A percentile compares a stretch with the other conserved stretches of the same genome.
phyloP scores from a whole-genome alignment of 2,329 filamentous ascomycete species.

The Ophiognomonia clavigignenti-juglandacearum region DNA sequence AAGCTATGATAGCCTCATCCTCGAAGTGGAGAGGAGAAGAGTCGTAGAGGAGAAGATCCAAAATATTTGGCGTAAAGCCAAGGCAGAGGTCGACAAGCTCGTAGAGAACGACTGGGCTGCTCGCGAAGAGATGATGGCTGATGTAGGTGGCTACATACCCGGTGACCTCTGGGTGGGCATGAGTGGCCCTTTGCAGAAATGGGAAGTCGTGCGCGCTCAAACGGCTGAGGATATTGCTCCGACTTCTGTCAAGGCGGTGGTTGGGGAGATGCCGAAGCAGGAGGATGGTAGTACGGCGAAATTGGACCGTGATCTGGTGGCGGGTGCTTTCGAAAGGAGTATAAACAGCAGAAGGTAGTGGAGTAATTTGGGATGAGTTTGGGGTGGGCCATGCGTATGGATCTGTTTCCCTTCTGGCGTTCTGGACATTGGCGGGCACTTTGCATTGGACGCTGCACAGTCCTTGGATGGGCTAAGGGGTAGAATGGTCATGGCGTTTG shows the following conservation, averaged over 20 bases:
- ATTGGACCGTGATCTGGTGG: not conserved
- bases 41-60: slow-evolving; percentile 69
- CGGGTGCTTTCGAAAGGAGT: slow-evolving; percentile 1
- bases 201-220: slow-evolving; percentile 39
- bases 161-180: slow-evolving; percentile 83
- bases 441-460: too few relatives aligned
- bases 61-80: slow-evolving; percentile 70
- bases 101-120: slow-evolving; percentile 67
- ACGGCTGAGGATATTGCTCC: not conserved
- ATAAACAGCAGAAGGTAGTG: not conserved
- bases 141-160: slow-evolving; percentile 82
- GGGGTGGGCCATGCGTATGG: too few relatives aligned
- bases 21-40: slow-evolving; percentile 75
- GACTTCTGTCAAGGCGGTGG: not conserved
- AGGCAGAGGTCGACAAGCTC: slow-evolving; percentile 69
- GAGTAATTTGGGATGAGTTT: too few relatives aligned
- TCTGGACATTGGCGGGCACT: too few relatives aligned
- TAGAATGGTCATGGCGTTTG: too few relatives aligned
- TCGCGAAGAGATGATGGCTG: slow-evolving; percentile 71
- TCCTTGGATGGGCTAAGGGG: too few relatives aligned
- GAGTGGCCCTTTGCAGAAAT: slow-evolving; percentile 51
- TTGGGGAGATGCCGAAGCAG: slow-evolving; percentile 5
- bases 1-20: slow-evolving; percentile 77
- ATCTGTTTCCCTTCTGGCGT: too few relatives aligned
- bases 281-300: slow-evolving; percentile 3